Evolutionary conservation across 306 rosid species (phyloP).

Genomic region (Adenanthera pavonina): DNA sequence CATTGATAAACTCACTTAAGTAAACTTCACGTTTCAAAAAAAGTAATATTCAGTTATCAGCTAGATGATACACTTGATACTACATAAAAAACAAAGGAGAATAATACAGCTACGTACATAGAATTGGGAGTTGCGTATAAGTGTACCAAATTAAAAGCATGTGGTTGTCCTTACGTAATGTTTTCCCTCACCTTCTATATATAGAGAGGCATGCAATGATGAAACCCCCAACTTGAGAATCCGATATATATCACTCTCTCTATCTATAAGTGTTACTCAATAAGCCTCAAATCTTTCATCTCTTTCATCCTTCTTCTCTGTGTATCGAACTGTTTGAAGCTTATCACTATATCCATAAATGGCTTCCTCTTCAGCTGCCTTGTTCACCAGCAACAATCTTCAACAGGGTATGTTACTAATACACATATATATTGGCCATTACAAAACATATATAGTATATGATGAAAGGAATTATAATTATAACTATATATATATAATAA

Average conservation of each 20-base stretch:
- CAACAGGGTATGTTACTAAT: neutral
- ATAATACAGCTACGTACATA: too few relatives aligned
- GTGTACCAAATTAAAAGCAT: neutral
- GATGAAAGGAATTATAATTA: neutral
- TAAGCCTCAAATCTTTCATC: too few relatives aligned
- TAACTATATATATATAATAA: neutral
- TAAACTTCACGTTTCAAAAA: too few relatives aligned
- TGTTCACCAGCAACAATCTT: neutral
- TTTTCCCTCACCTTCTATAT: neutral
- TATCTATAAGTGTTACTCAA: too few relatives aligned
- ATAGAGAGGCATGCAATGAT: neutral
- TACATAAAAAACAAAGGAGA: too few relatives aligned
- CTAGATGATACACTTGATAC: too few relatives aligned
- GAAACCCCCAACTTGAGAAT: neutral
- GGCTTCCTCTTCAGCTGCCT: conserved; percentile 13
- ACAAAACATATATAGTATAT: too few relatives aligned
- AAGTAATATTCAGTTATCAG: too few relatives aligned
- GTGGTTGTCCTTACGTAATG: neutral
- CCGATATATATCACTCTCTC: too few relatives aligned
- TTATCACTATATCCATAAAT: neutral
- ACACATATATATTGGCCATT: too few relatives aligned
- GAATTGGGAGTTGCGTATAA: neutral
- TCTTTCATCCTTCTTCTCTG: neutral
- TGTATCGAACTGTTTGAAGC: neutral
- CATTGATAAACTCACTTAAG: too few relatives aligned